phyloP scores from a whole-genome alignment of 805 yeast species.

The Ogataea kodamae region DNA sequence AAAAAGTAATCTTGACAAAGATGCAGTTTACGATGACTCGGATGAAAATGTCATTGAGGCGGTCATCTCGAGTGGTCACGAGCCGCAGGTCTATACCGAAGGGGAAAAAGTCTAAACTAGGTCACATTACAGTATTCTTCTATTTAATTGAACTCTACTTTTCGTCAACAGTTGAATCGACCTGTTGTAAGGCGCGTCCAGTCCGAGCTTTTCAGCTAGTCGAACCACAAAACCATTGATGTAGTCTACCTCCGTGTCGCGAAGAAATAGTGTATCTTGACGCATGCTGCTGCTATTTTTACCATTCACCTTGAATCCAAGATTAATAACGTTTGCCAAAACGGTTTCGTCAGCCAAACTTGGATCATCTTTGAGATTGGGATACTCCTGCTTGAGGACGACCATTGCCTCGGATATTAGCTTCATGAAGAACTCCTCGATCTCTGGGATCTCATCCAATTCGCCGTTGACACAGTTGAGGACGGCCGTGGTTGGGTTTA shows the following conservation, averaged over 20 bases:
- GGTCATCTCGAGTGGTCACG: conserved; percentile 12
- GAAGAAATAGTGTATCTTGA: conserved; percentile 54
- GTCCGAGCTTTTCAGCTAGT: conserved; percentile 46
- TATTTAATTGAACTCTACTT: conserved; percentile 27
- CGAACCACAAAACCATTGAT: conserved; percentile 76
- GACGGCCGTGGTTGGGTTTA: conserved; percentile 79
- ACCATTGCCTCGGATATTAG: conserved; percentile 45
- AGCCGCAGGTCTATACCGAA: conserved; percentile 8
- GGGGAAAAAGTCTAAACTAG: conserved; percentile 1
- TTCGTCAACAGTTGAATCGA: conserved; percentile 46
- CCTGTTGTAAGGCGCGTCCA: conserved; percentile 45
- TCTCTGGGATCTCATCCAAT: conserved; percentile 41
- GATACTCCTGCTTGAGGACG: conserved; percentile 36
- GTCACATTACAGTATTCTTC: conserved; percentile 7
- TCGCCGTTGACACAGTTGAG: conserved; percentile 78
- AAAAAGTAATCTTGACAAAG: conserved; percentile 45
- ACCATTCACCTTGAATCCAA: conserved; percentile 33
- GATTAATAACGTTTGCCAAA: conserved; percentile 26
- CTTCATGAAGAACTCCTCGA: conserved; percentile 34
- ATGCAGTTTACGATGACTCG: conserved; percentile 28
- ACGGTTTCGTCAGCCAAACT: conserved; percentile 36
- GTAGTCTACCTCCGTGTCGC: conserved; percentile 72
- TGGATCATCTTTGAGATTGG: conserved; percentile 27
- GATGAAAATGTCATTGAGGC: conserved; percentile 25
- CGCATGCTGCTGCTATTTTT: conserved; percentile 70